Conservation (phyloP, 2,329 filamentous ascomycete species). For the Aspergillus ruber region DNA sequence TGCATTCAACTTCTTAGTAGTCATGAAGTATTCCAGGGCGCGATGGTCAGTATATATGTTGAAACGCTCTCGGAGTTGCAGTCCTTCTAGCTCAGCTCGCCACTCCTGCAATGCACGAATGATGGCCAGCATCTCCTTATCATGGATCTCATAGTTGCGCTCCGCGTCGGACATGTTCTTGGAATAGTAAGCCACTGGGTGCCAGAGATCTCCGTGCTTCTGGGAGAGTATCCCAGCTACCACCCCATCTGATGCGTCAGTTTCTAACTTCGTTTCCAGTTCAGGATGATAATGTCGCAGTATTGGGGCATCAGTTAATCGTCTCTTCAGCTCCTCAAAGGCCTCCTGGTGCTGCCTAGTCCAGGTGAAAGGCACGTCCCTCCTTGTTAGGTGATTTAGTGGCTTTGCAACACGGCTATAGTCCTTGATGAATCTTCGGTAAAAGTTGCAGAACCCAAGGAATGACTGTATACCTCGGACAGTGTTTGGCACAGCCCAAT, state of each 20-base stretch:
- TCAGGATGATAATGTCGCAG: slow-evolving; percentile 1
- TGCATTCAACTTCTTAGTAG: slow-evolving; percentile 9
- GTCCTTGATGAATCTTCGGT: slow-evolving; percentile 17
- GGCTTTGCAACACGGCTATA: neutral
- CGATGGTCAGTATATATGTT: slow-evolving; percentile 20
- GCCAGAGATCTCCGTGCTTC: slow-evolving; percentile 7
- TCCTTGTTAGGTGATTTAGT: slow-evolving; percentile 6
- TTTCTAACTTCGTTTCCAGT: slow-evolving; percentile 13
- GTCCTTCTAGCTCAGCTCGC: slow-evolving; percentile 12
- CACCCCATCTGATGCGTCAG: slow-evolving; percentile 14
- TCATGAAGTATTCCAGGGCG: slow-evolving; percentile 21
- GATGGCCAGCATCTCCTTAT: slow-evolving; percentile 12
- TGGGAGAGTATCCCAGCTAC: slow-evolving; percentile 12
- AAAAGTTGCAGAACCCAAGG: slow-evolving; percentile 30
- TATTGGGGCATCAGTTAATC: neutral
- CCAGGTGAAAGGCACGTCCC: slow-evolving; percentile 7
- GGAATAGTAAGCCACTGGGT: slow-evolving; percentile 17
- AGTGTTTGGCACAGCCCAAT: slow-evolving; percentile 3
- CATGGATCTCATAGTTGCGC: slow-evolving; percentile 21
- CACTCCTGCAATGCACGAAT: slow-evolving; percentile 18
- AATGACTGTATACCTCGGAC: slow-evolving; percentile 15
- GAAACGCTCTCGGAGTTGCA: slow-evolving; percentile 3
- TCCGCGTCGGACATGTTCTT: slow-evolving; percentile 13
- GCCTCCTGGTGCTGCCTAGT: slow-evolving; percentile 5
- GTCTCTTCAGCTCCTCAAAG: slow-evolving; percentile 7